Evolutionary conservation across 2,329 filamentous ascomycete genomes (phyloP).

Genomic region (Aspergillus arachidicola): DNA sequence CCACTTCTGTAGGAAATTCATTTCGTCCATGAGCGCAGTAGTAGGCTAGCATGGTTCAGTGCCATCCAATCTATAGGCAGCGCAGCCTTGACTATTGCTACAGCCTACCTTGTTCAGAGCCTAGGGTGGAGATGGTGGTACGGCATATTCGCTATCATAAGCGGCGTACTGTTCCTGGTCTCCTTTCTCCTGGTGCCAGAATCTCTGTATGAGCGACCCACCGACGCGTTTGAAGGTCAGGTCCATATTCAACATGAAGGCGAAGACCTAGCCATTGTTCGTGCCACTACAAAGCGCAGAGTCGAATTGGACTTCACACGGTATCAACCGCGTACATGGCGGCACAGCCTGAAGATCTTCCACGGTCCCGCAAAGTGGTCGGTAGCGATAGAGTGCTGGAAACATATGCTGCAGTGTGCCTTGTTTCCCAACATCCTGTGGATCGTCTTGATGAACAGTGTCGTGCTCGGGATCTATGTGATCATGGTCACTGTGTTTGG

Average conservation of each 20-base stretch:
- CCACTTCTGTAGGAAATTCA: background rate
- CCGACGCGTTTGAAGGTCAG: background rate
- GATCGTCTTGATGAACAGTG: conserved; percentile 15
- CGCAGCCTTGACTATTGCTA: background rate
- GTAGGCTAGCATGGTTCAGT: background rate
- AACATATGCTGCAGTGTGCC: conserved; percentile 15
- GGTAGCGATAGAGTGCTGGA: conserved; percentile 12
- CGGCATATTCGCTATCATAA: conserved; percentile 15
- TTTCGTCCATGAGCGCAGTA: background rate
- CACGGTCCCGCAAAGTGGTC: conserved; percentile 4
- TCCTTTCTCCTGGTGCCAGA: background rate
- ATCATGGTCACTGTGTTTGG: conserved; percentile 12
- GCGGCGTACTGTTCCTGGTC: conserved; percentile 2
- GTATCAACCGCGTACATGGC: background rate
- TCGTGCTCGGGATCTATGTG: conserved; percentile 16
- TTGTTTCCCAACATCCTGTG: conserved; percentile 15
- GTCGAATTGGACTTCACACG: background rate
- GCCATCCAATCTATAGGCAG: background rate
- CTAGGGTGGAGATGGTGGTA: conserved; percentile 20
- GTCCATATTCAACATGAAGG: background rate
- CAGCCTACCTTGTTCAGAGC: conserved; percentile 12
- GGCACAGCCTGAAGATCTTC: background rate
- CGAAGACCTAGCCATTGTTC: background rate
- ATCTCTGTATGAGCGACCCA: background rate
- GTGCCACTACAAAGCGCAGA: background rate